phyloP scores from a whole-genome alignment of 805 yeast species.

The Yueomyces sinensis region DNA sequence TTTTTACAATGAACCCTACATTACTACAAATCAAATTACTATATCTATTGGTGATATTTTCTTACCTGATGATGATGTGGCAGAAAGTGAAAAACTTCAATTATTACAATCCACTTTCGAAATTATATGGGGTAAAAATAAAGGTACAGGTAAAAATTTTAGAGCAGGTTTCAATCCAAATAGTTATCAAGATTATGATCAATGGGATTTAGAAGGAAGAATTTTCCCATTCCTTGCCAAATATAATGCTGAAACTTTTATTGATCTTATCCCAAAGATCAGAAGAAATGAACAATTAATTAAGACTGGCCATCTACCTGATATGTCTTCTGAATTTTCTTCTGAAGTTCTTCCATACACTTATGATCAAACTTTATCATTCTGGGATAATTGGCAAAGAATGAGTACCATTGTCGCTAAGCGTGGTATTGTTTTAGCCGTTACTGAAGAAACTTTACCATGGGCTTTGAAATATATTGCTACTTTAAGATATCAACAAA shows the following conservation, averaged over 20 bases:
- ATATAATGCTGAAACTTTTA: slow-evolving; percentile 3
- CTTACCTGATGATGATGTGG: neutral
- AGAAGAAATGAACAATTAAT: slow-evolving; percentile 2
- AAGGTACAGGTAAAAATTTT: neutral
- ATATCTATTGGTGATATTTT: neutral
- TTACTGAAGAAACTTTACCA: slow-evolving; percentile 17
- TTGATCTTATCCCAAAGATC: slow-evolving; percentile 6
- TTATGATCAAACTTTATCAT: slow-evolving; percentile 4
- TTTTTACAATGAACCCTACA: no score
- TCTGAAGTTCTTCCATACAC: neutral
- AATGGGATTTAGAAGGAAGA: neutral
- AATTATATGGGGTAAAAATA: neutral
- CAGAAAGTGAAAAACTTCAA: neutral
- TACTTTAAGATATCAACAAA: slow-evolving; percentile 25
- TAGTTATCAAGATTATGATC: neutral
- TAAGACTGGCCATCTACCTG: slow-evolving; percentile 5
- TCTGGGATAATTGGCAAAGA: slow-evolving; percentile 8
- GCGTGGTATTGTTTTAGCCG: slow-evolving; percentile 10
- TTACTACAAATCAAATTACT: no score
- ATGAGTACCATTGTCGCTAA: slow-evolving; percentile 4
- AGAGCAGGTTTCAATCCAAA: neutral
- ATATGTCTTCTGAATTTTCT: neutral
- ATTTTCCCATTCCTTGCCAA: slow-evolving; percentile 9
- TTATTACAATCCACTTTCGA: neutral
- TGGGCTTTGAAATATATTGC: slow-evolving; percentile 28